phyloP scores from a whole-genome alignment of 192 early-diverging fungal genomes.

The Coemansia reversa region DNA sequence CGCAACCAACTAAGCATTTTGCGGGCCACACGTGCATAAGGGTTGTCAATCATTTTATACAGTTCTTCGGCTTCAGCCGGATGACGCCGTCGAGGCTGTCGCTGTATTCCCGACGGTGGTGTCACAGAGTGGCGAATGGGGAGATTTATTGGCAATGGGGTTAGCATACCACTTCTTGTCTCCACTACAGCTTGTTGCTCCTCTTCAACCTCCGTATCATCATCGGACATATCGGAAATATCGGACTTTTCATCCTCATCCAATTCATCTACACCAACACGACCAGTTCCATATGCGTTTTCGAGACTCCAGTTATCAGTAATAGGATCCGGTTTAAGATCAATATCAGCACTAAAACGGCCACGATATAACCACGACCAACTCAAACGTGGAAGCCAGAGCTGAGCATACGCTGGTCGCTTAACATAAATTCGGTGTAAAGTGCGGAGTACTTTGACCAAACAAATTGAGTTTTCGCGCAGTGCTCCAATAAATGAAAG shows the following conservation, averaged over 20 bases:
- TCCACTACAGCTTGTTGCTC: background rate
- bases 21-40: slow-evolving; percentile 13
- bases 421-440: slow-evolving; percentile 19
- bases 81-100: slow-evolving; percentile 3
- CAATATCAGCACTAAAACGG: slow-evolving; percentile 19
- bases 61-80: slow-evolving; percentile 10
- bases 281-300: slow-evolving; percentile 19
- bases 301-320: slow-evolving; percentile 29
- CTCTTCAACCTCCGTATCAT: background rate
- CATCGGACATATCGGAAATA: background rate
- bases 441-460: slow-evolving; percentile 20
- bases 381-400: slow-evolving; percentile 40
- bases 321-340: slow-evolving; percentile 15
- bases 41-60: slow-evolving; percentile 21
- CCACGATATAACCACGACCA: slow-evolving; percentile 40
- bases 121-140: background rate
- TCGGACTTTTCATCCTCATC: slow-evolving; percentile 4
- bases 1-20: slow-evolving; percentile 20
- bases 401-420: slow-evolving; percentile 17
- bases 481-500: slow-evolving; percentile 45
- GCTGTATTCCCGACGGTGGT: background rate
- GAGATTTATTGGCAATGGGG: background rate
- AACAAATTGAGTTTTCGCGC: slow-evolving; percentile 35
- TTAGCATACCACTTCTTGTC: background rate
- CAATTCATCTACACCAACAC: slow-evolving; percentile 3